Evolutionary conservation across 768 basidiomycete species (phyloP).

Genomic region (Phylloporus rhodoxanthus): DNA sequence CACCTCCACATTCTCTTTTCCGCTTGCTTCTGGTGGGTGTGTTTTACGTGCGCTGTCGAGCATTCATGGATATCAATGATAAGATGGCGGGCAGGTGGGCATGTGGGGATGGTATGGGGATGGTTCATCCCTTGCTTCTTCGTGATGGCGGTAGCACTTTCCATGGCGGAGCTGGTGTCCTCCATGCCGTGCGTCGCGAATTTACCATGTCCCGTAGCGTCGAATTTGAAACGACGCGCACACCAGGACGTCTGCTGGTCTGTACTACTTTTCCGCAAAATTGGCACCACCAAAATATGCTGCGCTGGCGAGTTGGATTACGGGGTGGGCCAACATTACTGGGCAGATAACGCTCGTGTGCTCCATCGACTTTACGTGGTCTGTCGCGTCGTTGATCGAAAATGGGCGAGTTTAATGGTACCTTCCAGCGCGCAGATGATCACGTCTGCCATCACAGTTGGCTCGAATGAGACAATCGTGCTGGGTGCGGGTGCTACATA

Average conservation of each 20-base stretch:
- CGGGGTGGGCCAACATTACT: conserved; percentile 69
- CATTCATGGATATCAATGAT: neutral
- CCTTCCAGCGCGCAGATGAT: conserved; percentile 64
- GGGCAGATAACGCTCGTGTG: conserved; percentile 67
- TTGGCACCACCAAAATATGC: conserved; percentile 58
- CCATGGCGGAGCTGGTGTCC: conserved; percentile 68
- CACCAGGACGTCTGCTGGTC: conserved; percentile 64
- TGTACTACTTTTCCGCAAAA: conserved; percentile 76
- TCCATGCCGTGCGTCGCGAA: conserved; percentile 61
- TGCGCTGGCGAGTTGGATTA: conserved; percentile 53
- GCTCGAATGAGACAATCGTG: conserved; percentile 46
- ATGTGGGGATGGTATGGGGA: conserved; percentile 73
- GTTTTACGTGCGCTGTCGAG: neutral
- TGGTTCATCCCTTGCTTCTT: conserved; percentile 70
- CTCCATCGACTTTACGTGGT: conserved; percentile 70
- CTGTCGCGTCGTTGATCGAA: conserved; percentile 6
- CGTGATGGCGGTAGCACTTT: conserved; percentile 60
- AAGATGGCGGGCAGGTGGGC: conserved; percentile 44
- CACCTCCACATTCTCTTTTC: conserved; percentile 60
- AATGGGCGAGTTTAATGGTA: neutral
- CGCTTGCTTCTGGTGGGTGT: conserved; percentile 50
- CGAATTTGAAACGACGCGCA: neutral
- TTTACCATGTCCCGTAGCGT: neutral
- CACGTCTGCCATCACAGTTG: conserved; percentile 60
- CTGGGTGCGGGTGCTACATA: conserved; percentile 59